Percentiles rank a stretch among this genome's conserved stretches.
These are phyloP conservation scores for Pistacia atlantica DNA, from an alignment of 345 rosid genomes.

Conservation along the genomic window DNA sequence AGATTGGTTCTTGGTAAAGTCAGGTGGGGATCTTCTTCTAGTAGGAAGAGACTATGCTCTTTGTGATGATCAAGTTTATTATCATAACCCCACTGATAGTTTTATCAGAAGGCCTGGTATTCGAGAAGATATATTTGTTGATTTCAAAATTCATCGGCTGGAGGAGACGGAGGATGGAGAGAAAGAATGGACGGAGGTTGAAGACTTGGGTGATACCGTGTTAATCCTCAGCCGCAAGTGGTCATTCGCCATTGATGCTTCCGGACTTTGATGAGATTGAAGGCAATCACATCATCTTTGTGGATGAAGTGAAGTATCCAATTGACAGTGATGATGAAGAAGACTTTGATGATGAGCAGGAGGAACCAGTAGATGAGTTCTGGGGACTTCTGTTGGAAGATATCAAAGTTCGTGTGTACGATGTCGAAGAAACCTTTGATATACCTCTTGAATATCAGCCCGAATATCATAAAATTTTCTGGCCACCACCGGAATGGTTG, in stretches of 20 bases:
- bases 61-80: neutral
- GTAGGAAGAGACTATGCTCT: slow-evolving; percentile 13
- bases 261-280: slow-evolving; percentile 2
- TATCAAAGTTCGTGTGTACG: slow-evolving; percentile 5
- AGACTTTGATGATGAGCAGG: neutral
- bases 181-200: slow-evolving; percentile 10
- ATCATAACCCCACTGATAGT: neutral
- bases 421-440: neutral
- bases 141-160: slow-evolving; percentile 2
- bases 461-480: slow-evolving; percentile 9
- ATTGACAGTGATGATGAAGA: neutral
- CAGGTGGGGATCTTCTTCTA: slow-evolving; percentile 11
- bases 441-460: slow-evolving; percentile 9
- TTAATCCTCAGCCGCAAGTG: slow-evolving; percentile 17
- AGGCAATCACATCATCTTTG: slow-evolving; percentile 25
- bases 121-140: neutral
- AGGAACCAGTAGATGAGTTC: neutral
- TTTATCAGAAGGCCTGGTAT: neutral
- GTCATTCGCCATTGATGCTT: slow-evolving; percentile 18
- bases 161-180: neutral
- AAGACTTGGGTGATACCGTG: slow-evolving; percentile 6
- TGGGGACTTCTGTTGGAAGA: neutral
- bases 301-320: slow-evolving; percentile 14
- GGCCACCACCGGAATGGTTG: slow-evolving; percentile 30
- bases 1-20: slow-evolving; percentile 16